Base-by-base conservation (phyloP, 768 basidiomycete species). In the Pulveroboletus sp. region DNA sequence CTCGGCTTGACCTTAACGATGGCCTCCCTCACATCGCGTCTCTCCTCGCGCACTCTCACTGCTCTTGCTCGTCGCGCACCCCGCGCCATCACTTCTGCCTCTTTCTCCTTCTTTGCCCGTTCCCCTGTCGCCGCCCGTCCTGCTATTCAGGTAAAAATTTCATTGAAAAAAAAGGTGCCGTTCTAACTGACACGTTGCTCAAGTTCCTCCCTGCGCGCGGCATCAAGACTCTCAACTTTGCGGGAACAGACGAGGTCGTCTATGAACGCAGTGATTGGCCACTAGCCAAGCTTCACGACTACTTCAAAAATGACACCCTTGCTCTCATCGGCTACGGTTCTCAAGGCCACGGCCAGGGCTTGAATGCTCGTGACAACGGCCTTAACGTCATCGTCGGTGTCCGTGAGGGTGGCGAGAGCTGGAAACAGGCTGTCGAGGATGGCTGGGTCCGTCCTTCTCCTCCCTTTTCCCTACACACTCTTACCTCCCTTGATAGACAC, bases 231-330 rank as follows among this genome's bases (percentile, higher is more conserved):
- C 88, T 97, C 62, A 87, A 95, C 78, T 97, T 97, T 73, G 94
- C 94, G 45, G 94, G 94, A 61, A 85, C 87, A 51, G 81, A 93
- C 66, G 94, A 97, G 75, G 80, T 81, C 55, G 90, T 97, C 39
- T 97, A 94, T 65, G 94, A 97, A 75, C 90, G 91, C 56, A 81
- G 80, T 60, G 97, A 99, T 81, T 99, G 97, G 97, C 97, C 97
- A 31, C 75, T 95, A 53, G 84, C 92, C 53, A 98, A 91, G 75
- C 85, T 99, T 66, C 95, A 98, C 71, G 94, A 98, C 69, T 99
- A 95, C 81, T 97, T 99, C 82, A 98, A 98, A 75, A 89, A 98
- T 67, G 97, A 99, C 72, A 97, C 94, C 58, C 90, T 99, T 47
- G 95, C 95, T 54, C 84, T 99, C 72, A 98, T 98, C 61, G 97